phyloP scores from a whole-genome alignment of 2,329 filamentous ascomycete species.

The Colletotrichum sp. region DNA sequence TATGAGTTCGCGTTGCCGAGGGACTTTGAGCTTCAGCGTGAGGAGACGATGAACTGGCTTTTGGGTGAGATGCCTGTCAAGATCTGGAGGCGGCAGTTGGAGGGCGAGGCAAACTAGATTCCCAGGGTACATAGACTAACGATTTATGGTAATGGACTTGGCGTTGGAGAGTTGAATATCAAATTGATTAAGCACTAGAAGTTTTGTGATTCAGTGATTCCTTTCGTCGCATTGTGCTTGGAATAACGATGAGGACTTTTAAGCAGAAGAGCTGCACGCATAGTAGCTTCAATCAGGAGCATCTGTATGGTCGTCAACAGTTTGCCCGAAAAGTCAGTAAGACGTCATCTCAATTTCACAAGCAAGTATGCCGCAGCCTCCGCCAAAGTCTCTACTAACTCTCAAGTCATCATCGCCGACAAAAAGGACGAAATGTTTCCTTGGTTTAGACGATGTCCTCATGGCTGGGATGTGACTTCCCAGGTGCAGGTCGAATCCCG shows the following conservation, averaged over 20 bases:
- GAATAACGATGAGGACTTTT: not conserved
- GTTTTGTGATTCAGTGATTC: not conserved
- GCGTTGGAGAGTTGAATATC: not conserved
- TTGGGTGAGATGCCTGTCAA: conserved; percentile 16
- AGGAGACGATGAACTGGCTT: conserved; percentile 17
- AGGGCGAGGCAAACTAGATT: not conserved
- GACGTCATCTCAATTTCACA: accelerated
- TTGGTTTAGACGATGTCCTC: not conserved
- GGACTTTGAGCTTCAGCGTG: conserved; percentile 2
- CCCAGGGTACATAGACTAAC: not conserved
- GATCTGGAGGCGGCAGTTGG: conserved; percentile 4
- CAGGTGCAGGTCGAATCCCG: not conserved
- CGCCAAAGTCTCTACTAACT: not conserved
- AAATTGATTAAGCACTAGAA: not conserved
- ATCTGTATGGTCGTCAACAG: not conserved
- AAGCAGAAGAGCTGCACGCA: too few species aligned
- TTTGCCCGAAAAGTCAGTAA: not conserved
- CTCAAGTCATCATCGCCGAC: accelerated
- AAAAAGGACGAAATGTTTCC: not conserved
- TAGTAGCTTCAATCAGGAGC: not conserved
- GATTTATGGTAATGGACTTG: not conserved
- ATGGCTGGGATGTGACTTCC: not conserved
- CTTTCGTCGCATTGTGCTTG: not conserved
- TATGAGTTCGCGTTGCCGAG: conserved; percentile 41
- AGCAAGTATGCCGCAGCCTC: not conserved